These are phyloP conservation scores for Aristolochia fimbriata DNA, from an alignment of 164 flowering plant genomes.

Conservation along the genomic window DNA sequence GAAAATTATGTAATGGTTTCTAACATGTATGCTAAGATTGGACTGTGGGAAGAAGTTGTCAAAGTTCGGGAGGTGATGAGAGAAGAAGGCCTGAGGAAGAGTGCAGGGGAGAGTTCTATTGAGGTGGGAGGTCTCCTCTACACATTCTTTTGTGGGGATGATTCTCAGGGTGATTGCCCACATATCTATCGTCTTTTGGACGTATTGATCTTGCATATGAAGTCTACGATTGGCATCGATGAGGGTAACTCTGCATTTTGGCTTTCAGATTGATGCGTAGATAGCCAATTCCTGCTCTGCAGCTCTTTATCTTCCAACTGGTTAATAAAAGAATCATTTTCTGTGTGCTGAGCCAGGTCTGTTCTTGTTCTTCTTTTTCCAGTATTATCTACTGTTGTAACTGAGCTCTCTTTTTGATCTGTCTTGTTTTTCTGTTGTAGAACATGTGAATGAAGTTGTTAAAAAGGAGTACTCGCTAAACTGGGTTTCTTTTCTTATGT, in stretches of 20 bases:
- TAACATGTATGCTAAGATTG: constrained; percentile 13
- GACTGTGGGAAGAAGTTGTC: constrained; percentile 13
- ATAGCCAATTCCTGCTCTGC: no score
- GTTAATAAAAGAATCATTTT: no score
- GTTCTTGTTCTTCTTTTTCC: no score
- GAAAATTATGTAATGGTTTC: constrained; percentile 12
- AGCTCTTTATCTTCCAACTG: no score
- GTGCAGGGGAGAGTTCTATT: constrained; percentile 10
- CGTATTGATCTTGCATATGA: constrained; percentile 7
- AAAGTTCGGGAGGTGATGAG: constrained; percentile 10
- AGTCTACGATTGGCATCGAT: background rate
- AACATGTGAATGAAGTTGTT: no score
- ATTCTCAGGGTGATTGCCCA: background rate
- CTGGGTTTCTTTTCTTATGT: no score
- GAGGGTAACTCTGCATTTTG: background rate
- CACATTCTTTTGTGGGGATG: constrained; percentile 8
- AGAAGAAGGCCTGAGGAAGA: constrained; percentile 10
- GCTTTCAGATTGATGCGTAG: no score
- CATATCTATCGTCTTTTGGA: constrained; percentile 2
- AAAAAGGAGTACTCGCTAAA: no score
- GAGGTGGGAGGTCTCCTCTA: constrained; percentile 8
- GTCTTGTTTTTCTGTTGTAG: no score
- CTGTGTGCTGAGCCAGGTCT: no score
- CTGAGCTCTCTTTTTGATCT: no score
- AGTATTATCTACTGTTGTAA: no score